Evolutionary conservation across 176 grass and related monocot genomes (phyloP).

Genomic region (Carex littledalei): DNA sequence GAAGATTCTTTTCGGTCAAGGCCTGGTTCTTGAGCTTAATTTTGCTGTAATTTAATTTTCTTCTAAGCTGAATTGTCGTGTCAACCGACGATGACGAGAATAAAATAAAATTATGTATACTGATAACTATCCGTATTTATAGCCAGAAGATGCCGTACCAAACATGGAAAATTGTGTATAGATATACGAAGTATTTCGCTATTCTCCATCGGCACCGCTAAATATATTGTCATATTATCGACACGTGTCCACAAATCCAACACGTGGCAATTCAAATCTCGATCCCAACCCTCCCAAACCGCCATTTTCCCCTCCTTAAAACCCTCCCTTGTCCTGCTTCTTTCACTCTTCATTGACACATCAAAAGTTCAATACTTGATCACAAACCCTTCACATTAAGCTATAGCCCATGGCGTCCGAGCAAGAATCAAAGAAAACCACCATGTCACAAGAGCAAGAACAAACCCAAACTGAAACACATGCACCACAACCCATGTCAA

Average conservation of each 20-base stretch:
- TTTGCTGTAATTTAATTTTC: no score
- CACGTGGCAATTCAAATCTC: slow-evolving; percentile 28
- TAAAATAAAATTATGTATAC: neutral
- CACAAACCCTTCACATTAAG: neutral
- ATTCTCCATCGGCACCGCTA: neutral
- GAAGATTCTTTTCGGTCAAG: no score
- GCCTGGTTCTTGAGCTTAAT: no score
- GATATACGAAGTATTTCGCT: neutral
- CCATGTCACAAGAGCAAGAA: slow-evolving; percentile 12
- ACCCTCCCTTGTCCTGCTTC: slow-evolving; percentile 29
- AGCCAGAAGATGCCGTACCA: no score
- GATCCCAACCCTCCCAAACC: neutral
- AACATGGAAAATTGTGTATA: no score
- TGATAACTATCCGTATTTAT: neutral
- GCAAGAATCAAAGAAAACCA: slow-evolving; percentile 29
- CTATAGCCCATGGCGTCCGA: slow-evolving; percentile 37
- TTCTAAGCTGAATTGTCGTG: no score
- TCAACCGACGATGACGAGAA: no score
- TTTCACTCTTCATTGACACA: neutral
- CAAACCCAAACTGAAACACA: neutral
- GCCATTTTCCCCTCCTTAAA: neutral
- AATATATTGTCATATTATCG: neutral
- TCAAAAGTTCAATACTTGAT: neutral
- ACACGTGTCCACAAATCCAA: slow-evolving; percentile 22
- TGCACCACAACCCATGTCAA: slow-evolving; percentile 15